These are phyloP conservation scores for Cyberlindnera euphorbiiphila DNA, from an alignment of 805 yeast species.

Conservation along the genomic window DNA sequence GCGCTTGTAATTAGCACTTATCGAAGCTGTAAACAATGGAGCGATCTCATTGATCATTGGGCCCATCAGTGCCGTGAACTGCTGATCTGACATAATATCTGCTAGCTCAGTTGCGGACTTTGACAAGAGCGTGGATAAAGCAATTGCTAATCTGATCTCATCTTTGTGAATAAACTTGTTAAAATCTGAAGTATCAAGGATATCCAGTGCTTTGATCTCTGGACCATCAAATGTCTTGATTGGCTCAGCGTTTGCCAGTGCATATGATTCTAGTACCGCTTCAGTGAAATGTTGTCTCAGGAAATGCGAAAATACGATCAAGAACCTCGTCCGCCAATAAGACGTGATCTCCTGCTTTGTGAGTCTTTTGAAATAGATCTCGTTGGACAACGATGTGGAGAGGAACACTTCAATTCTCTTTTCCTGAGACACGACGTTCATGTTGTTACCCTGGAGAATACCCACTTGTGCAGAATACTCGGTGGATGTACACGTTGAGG, in stretches of 20 bases:
- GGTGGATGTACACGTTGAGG: slow-evolving; percentile 21
- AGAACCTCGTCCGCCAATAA: slow-evolving; percentile 27
- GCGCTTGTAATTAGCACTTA: slow-evolving; percentile 26
- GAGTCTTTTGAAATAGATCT: slow-evolving; percentile 23
- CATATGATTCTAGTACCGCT: slow-evolving; percentile 15
- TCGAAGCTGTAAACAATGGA: slow-evolving; percentile 23
- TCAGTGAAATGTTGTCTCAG: slow-evolving; percentile 21
- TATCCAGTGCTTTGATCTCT: slow-evolving; percentile 17
- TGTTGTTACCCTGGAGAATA: slow-evolving; percentile 18
- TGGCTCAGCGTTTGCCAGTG: slow-evolving; percentile 17
- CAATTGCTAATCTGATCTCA: slow-evolving; percentile 20
- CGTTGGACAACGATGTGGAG: slow-evolving; percentile 22
- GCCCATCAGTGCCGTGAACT: slow-evolving; percentile 21
- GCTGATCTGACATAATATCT: slow-evolving; percentile 18
- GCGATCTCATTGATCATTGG: slow-evolving; percentile 22
- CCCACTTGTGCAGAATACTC: slow-evolving; percentile 24
- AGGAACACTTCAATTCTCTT: slow-evolving; percentile 25
- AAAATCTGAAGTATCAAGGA: slow-evolving; percentile 19
- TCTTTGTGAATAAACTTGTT: slow-evolving; percentile 22
- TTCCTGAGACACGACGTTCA: slow-evolving; percentile 20
- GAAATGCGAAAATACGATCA: slow-evolving; percentile 26
- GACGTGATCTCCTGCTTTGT: slow-evolving; percentile 23
- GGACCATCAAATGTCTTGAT: slow-evolving; percentile 19
- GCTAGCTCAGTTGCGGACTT: slow-evolving; percentile 17
- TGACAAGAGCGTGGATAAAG: slow-evolving; percentile 21